phyloP scores from a whole-genome alignment of 805 yeast species.

The Zygoascus flipseniorum region DNA sequence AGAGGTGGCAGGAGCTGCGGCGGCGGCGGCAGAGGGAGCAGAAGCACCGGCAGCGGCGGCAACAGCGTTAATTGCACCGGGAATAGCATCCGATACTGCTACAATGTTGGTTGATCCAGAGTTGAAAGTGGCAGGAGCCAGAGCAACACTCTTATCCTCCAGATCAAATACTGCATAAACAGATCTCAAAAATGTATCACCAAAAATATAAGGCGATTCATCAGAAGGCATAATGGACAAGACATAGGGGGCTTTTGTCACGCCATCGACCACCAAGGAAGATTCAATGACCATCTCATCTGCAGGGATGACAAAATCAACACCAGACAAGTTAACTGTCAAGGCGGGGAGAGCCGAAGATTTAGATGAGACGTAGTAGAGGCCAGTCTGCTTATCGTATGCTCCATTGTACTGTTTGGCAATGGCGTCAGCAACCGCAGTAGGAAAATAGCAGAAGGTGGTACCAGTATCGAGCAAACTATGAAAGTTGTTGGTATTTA shows the following conservation, averaged over 20 bases:
- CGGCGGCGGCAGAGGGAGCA: not conserved
- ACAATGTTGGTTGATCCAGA: conserved; percentile 8
- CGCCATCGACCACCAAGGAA: not conserved
- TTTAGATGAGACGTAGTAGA: conserved; percentile 1
- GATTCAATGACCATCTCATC: conserved; percentile 10
- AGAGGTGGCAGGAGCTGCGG: not conserved
- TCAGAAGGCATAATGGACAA: conserved; percentile 7
- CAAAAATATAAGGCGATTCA: conserved; percentile 35
- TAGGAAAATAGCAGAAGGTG: conserved; percentile 14
- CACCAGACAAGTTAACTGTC: conserved; percentile 19
- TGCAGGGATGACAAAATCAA: conserved; percentile 17
- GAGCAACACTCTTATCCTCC: conserved; percentile 44
- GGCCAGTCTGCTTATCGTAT: conserved; percentile 2
- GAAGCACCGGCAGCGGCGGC: not conserved
- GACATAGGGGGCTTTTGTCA: conserved; percentile 1
- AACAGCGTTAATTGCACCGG: conserved; percentile 8
- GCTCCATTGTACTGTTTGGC: conserved; percentile 3
- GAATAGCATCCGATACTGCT: conserved; percentile 14
- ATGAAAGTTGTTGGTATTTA: conserved; percentile 1
- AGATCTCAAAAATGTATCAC: conserved; percentile 56
- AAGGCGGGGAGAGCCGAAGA: not conserved
- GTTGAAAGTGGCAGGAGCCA: conserved; percentile 40
- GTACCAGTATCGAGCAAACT: conserved; percentile 16
- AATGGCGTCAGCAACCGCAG: conserved; percentile 1
- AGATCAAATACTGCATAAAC: conserved; percentile 63